Evolutionary conservation across 345 rosid species (phyloP), one percentile per base, ranked within the genome.

Genomic region (Streptanthus diversifolius): DNA sequence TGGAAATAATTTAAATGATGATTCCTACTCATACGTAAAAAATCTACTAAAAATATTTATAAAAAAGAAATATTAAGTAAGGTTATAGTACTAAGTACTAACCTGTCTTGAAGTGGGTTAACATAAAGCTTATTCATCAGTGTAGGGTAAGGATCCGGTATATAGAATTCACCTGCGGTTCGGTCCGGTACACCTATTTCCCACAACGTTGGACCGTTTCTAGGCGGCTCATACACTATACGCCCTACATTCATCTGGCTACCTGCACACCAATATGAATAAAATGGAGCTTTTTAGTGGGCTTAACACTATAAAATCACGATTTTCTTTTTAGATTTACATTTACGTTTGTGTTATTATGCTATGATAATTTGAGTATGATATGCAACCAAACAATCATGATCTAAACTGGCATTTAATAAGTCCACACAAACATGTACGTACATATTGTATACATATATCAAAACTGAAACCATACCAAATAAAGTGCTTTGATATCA

Each of bases 141-240:
- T 3, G 81, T 73, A 2, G 98, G 97, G 49, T 84, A 70, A 5
- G 95, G 80, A 41, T 86, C 85, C 3, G 99, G 96, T 66, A 95
- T 82, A 36, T 66, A 86, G 71, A 85, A 95, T 60, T 91, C 98
- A 2, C 87, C 83, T 7, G 97, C 97, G 0, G 82, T 79, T 9
- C 97, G 86, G 25, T 91, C 91, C 14, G 97, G 90, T 62, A 83
- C 39, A 37, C 95, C 96, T 1, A 95, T 91, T 84, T 91, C 93
- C 96, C 96, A 91, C 30, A 90, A 35, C 0, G 98, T 95, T 0
- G 89, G 93, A 39, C 99, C 98, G 0, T 68, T 83, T 80, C 99
- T 84, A 1, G 91, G 97, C 5, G 97, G 95, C 40, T 80, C 68
- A 39, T 84, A 88, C 17, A 84, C 71, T 8, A 88, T 54, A 0